Evolutionary conservation across 139 green algal species (phyloP).

Genomic region (Ettlia oleoabundans): DNA sequence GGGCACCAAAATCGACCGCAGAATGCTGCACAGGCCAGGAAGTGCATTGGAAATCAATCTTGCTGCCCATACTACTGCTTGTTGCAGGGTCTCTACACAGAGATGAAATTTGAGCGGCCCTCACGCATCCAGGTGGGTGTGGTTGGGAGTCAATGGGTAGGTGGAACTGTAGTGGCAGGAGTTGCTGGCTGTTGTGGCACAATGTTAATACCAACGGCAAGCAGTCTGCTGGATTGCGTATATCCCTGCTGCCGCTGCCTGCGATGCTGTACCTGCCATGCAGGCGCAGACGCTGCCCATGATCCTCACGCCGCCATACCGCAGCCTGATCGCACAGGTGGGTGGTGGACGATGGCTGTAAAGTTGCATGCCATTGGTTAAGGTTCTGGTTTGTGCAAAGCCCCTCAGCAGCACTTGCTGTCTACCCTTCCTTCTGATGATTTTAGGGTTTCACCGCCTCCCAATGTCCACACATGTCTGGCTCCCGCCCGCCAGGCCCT

Average conservation of each 20-base stretch:
- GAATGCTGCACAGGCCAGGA: too few species aligned
- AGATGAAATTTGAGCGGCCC: conserved; percentile 99
- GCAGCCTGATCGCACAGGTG: conserved; percentile 87
- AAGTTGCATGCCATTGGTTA: background rate
- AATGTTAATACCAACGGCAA: background rate
- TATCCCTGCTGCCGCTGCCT: too few species aligned
- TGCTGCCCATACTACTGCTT: background rate
- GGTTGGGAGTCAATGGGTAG: background rate
- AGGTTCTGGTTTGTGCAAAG: background rate
- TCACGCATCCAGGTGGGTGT: conserved; percentile 80
- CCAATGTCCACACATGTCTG: too few species aligned
- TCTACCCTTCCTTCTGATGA: too few species aligned
- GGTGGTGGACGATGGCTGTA: background rate
- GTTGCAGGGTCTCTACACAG: conserved; percentile 94
- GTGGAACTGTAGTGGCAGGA: too few species aligned
- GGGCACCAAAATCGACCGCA: too few species aligned
- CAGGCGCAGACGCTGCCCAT: conserved; percentile 93
- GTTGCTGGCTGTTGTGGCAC: too few species aligned
- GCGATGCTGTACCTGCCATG: background rate
- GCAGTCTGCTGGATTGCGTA: too few species aligned
- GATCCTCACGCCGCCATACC: conserved; percentile 91
- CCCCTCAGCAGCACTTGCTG: background rate
- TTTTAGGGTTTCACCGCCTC: too few species aligned
- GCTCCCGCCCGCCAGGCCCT: too few species aligned
- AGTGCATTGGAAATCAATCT: too few species aligned